Percentiles rank a stretch among this genome's conserved stretches.
Conservation (phyloP, 176 grass and related monocot species). For the Avena insularis region DNA sequence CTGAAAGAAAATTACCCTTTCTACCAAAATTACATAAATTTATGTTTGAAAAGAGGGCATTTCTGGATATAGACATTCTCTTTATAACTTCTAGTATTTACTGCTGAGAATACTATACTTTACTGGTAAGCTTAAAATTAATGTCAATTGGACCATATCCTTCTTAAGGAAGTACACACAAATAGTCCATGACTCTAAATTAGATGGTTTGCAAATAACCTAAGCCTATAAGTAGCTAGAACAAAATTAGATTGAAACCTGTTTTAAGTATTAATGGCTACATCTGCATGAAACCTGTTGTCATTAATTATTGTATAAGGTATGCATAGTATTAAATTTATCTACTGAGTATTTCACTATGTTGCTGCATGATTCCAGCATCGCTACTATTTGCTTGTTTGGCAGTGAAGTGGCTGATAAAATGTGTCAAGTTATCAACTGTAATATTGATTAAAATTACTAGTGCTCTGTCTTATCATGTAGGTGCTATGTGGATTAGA, state of each 20-base stretch:
- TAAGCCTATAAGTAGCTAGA: not conserved
- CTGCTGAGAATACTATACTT: not conserved
- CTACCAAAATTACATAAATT: conserved; percentile 8
- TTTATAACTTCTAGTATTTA: not conserved
- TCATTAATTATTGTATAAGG: not conserved
- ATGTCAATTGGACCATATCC: not conserved
- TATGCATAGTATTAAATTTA: not conserved
- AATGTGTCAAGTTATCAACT: not conserved
- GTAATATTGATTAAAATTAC: conserved; percentile 9
- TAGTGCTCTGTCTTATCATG: conserved; percentile 10
- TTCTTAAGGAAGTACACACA: not conserved
- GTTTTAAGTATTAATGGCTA: not conserved
- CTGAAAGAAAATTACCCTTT: conserved; percentile 2
- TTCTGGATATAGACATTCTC: not conserved
- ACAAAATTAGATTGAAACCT: not conserved
- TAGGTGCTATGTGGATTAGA: conserved; percentile 93
- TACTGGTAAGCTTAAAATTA: conserved; percentile 10
- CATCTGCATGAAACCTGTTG: conserved; percentile 18
- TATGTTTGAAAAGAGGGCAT: not conserved
- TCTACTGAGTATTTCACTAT: not conserved
- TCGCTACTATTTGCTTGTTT: not conserved
- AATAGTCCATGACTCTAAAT: not conserved
- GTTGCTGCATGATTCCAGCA: not conserved
- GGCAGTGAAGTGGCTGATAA: conserved; percentile 4
- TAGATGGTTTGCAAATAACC: not conserved